Conservation (phyloP, 352 stramenopile species). For the Paralagenidium karlingii region DNA sequence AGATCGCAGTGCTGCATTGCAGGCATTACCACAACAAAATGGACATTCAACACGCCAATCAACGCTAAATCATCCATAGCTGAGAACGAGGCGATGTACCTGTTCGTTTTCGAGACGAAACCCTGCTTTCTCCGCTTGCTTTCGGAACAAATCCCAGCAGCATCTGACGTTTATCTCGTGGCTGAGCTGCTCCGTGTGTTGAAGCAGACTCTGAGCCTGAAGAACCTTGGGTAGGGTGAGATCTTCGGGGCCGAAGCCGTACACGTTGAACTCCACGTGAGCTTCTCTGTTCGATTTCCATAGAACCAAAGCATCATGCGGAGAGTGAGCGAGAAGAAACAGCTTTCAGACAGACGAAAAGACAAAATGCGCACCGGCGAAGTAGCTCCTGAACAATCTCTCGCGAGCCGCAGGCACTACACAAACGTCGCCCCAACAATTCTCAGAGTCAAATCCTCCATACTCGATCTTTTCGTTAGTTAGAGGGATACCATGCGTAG, state of each 20-base stretch:
- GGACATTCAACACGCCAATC: background rate
- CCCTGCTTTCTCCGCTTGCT: constrained; percentile 45
- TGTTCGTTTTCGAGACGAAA: constrained; percentile 66
- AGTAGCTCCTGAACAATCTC: constrained; percentile 68
- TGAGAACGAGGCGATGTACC: constrained; percentile 12
- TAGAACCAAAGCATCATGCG: background rate
- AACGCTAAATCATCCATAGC: background rate
- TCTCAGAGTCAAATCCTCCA: background rate
- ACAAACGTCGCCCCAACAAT: constrained; percentile 4
- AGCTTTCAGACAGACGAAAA: background rate
- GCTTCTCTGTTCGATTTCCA: constrained; percentile 20
- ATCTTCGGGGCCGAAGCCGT: constrained; percentile 75
- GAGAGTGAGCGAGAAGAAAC: background rate
- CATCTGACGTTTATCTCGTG: constrained; percentile 68
- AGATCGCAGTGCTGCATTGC: constrained; percentile 53
- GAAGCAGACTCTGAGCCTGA: constrained; percentile 68
- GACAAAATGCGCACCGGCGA: constrained; percentile 17
- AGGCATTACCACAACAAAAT: background rate
- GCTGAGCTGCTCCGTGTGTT: constrained; percentile 78
- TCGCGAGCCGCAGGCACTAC: constrained; percentile 48
- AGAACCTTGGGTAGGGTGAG: constrained; percentile 73
- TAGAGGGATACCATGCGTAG: constrained; percentile 57
- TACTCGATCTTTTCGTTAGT: background rate
- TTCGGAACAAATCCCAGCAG: constrained; percentile 68
- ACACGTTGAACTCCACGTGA: constrained; percentile 67